phyloP scores from a whole-genome alignment of 768 basidiomycete species.

The Xerocomus potaroensis region DNA sequence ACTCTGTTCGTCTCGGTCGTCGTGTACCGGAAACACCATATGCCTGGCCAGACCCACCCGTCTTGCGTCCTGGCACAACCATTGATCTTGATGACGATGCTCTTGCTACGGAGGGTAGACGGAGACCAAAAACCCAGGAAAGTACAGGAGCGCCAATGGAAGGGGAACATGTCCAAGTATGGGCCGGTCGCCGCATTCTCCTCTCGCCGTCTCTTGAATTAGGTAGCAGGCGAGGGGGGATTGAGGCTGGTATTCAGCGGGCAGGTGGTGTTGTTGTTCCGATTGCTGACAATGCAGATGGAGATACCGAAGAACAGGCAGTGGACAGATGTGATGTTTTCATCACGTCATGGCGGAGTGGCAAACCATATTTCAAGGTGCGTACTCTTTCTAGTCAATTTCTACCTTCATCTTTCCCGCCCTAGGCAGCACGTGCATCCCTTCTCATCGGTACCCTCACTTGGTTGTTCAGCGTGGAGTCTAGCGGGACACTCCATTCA shows the following conservation, averaged over 20 bases:
- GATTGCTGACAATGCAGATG: slow-evolving; percentile 43
- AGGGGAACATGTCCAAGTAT: slow-evolving; percentile 44
- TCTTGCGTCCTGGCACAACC: slow-evolving; percentile 34
- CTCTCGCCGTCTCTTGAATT: slow-evolving; percentile 60
- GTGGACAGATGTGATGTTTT: slow-evolving; percentile 63
- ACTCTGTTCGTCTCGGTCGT: slow-evolving; percentile 57
- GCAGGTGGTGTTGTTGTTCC: slow-evolving; percentile 57
- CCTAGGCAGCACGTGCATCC: slow-evolving; percentile 50
- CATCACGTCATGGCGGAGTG: slow-evolving; percentile 66
- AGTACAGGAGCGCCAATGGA: slow-evolving; percentile 20
- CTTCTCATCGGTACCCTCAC: slow-evolving; percentile 64
- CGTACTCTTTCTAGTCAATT: not conserved
- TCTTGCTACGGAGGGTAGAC: slow-evolving; percentile 15
- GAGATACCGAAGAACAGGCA: slow-evolving; percentile 27
- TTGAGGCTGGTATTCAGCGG: slow-evolving; percentile 55
- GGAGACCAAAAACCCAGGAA: slow-evolving; percentile 23
- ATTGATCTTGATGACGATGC: slow-evolving; percentile 14
- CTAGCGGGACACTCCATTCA: slow-evolving; percentile 51
- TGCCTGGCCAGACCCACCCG: slow-evolving; percentile 68
- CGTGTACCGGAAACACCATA: slow-evolving; percentile 52
- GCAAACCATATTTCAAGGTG: slow-evolving; percentile 68
- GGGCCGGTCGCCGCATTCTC: slow-evolving; percentile 57
- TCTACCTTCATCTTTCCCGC: not conserved
- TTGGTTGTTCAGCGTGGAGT: slow-evolving; percentile 81
- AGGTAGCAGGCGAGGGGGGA: slow-evolving; percentile 41